Percentiles rank a stretch among this genome's conserved stretches.
These are phyloP conservation scores for Helianthus annuus DNA, from an alignment of 129 eudicot species.

Conservation along the genomic window DNA sequence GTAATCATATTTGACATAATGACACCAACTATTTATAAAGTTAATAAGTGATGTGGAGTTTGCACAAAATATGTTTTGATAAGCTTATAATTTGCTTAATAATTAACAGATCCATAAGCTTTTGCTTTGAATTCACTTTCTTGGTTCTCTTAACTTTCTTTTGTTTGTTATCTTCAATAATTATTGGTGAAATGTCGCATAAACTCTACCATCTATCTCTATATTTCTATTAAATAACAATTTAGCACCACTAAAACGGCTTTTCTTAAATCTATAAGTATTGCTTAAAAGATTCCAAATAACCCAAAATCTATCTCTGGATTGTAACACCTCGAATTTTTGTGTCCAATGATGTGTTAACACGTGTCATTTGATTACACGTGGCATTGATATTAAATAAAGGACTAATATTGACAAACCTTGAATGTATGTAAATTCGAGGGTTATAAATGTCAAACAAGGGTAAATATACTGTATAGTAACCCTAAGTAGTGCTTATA, in stretches of 20 bases:
- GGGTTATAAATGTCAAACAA: too few relatives aligned
- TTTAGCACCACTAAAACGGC: neutral
- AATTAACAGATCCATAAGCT: neutral
- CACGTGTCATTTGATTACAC: too few relatives aligned
- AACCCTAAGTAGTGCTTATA: too few relatives aligned
- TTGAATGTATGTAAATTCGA: too few relatives aligned
- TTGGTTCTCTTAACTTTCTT: neutral
- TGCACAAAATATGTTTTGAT: neutral
- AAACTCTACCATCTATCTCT: neutral
- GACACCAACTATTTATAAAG: too few relatives aligned
- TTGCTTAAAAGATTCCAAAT: slow-evolving; percentile 83
- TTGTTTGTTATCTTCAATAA: neutral
- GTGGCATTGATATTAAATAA: too few relatives aligned
- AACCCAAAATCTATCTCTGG: slow-evolving; percentile 82
- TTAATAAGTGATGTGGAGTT: neutral
- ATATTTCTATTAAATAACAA: too few relatives aligned
- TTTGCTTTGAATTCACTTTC: neutral
- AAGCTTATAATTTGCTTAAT: neutral
- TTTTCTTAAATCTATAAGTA: slow-evolving; percentile 47
- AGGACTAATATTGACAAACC: too few relatives aligned
- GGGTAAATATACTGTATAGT: too few relatives aligned
- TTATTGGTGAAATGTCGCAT: neutral
- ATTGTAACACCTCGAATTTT: too few relatives aligned
- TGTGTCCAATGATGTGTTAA: too few relatives aligned
- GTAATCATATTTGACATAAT: too few relatives aligned